Evolutionary conservation across 352 stramenopile genomes (phyloP).

Genomic region (Globisporangium spiculum): DNA sequence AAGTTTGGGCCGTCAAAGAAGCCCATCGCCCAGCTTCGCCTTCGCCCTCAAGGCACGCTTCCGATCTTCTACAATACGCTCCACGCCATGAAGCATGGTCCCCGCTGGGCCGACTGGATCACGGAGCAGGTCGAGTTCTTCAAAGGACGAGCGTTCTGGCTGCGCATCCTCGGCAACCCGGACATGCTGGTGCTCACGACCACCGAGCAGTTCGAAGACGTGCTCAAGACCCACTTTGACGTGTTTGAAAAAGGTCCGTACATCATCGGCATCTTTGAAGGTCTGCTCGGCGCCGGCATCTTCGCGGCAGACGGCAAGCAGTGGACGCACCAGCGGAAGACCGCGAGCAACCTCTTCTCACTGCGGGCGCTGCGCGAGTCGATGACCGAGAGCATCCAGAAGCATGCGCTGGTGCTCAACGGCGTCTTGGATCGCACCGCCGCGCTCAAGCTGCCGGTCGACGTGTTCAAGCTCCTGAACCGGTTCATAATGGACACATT

Average conservation of each 20-base stretch:
- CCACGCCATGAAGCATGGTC: background rate
- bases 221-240: background rate
- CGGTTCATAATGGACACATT: conserved; percentile 52
- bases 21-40: background rate
- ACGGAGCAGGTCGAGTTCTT: background rate
- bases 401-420: conserved; percentile 17
- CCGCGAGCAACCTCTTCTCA: conserved; percentile 31
- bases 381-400: conserved; percentile 27
- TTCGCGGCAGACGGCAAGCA: conserved; percentile 26
- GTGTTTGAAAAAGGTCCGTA: background rate
- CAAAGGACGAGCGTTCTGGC: background rate
- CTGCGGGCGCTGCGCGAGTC: conserved; percentile 22
- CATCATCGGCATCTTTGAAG: too few species aligned
- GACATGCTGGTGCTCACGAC: background rate
- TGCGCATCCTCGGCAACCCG: background rate
- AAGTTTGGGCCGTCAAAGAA: background rate
- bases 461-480: conserved; percentile 38
- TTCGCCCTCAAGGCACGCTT: background rate
- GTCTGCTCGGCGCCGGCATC: conserved; percentile 13
- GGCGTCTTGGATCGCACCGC: conserved; percentile 15
- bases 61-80: background rate
- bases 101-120: conserved; percentile 4
- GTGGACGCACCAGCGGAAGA: conserved; percentile 32
- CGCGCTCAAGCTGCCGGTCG: conserved; percentile 10
- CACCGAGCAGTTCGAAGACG: background rate